Conservation (phyloP, 768 basidiomycete species). For the Grammothele lineata region DNA sequence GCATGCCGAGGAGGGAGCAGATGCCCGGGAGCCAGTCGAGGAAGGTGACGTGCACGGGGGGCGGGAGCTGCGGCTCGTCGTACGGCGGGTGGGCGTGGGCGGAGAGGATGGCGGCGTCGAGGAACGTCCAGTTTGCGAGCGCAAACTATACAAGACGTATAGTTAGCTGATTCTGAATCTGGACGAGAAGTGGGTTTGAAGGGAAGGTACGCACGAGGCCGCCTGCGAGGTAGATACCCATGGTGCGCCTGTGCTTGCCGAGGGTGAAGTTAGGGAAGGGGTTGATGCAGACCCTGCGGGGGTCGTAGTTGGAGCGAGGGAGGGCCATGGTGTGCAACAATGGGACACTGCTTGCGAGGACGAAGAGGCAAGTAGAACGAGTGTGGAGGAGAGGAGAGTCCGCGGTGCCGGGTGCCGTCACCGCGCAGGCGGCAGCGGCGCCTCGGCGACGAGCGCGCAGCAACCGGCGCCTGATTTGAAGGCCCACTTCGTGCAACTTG, state of each 20-base stretch:
- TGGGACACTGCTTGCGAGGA: too few relatives aligned
- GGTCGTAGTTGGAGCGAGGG: slow-evolving; percentile 76
- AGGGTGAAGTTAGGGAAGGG: slow-evolving; percentile 76
- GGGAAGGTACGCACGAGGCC: slow-evolving; percentile 64
- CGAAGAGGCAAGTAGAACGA: too few relatives aligned
- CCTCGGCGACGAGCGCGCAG: too few relatives aligned
- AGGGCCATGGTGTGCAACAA: slow-evolving; percentile 58
- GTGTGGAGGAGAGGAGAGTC: too few relatives aligned
- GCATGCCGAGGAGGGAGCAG: slow-evolving; percentile 86
- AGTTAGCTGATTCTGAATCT: not conserved
- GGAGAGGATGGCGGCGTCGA: slow-evolving; percentile 90
- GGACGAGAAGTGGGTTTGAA: not conserved
- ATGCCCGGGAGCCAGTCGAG: slow-evolving; percentile 98
- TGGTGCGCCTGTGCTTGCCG: slow-evolving; percentile 72
- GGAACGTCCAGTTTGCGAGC: slow-evolving; percentile 90
- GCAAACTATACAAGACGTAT: slow-evolving; percentile 63
- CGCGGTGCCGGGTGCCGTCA: too few relatives aligned
- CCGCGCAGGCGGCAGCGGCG: too few relatives aligned
- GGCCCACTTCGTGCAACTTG: too few relatives aligned
- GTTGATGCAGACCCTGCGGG: slow-evolving; percentile 82
- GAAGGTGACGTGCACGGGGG: slow-evolving; percentile 81
- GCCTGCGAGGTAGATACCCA: slow-evolving; percentile 90
- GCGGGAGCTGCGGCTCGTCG: slow-evolving; percentile 61
- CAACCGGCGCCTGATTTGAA: too few relatives aligned
- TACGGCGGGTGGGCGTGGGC: slow-evolving; percentile 78